Percentiles rank a stretch among this genome's conserved stretches.
phyloP scores from a whole-genome alignment of 352 stramenopile genomes.

The Phytophthora macrochlamydospora region DNA sequence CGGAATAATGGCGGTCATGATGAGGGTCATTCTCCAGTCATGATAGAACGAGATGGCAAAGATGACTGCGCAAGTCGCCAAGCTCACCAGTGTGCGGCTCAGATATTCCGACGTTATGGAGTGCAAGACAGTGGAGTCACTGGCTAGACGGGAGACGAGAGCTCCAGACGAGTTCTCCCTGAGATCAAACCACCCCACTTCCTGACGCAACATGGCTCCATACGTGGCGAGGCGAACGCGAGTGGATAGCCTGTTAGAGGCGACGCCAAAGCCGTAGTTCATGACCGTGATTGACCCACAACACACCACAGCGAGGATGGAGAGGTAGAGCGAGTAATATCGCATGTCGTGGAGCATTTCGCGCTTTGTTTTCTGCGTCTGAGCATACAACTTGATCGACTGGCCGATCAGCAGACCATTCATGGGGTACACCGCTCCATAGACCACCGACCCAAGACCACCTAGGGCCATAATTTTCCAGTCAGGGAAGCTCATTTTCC shows the following conservation, averaged over 20 bases:
- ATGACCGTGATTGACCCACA: slow-evolving; percentile 9
- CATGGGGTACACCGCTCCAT: slow-evolving; percentile 49
- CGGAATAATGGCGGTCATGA: slow-evolving; percentile 31
- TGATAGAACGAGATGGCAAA: slow-evolving; percentile 48
- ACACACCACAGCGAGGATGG: slow-evolving; percentile 41
- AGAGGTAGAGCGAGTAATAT: slow-evolving; percentile 32
- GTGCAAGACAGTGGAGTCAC: slow-evolving; percentile 71
- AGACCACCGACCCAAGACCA: slow-evolving; percentile 41
- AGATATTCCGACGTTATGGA: background rate
- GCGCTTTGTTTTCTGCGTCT: slow-evolving; percentile 39
- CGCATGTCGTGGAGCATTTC: slow-evolving; percentile 44
- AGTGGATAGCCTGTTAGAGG: slow-evolving; percentile 43
- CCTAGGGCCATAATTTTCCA: slow-evolving; percentile 55
- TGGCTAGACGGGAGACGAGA: slow-evolving; percentile 65
- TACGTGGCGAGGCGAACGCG: slow-evolving; percentile 52
- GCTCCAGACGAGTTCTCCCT: slow-evolving; percentile 32
- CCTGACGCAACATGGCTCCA: slow-evolving; percentile 52
- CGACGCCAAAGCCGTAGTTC: slow-evolving; percentile 59
- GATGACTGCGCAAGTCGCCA: background rate
- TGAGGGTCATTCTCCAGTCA: slow-evolving; percentile 67
- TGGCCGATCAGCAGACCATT: slow-evolving; percentile 60
- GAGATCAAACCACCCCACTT: slow-evolving; percentile 29
- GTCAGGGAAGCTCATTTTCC: slow-evolving; percentile 49
- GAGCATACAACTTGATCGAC: slow-evolving; percentile 58
- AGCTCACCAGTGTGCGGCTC: background rate